These are phyloP conservation scores for Trichoderma sp. DNA, from an alignment of 2,329 filamentous ascomycete genomes.

Conservation along the genomic window DNA sequence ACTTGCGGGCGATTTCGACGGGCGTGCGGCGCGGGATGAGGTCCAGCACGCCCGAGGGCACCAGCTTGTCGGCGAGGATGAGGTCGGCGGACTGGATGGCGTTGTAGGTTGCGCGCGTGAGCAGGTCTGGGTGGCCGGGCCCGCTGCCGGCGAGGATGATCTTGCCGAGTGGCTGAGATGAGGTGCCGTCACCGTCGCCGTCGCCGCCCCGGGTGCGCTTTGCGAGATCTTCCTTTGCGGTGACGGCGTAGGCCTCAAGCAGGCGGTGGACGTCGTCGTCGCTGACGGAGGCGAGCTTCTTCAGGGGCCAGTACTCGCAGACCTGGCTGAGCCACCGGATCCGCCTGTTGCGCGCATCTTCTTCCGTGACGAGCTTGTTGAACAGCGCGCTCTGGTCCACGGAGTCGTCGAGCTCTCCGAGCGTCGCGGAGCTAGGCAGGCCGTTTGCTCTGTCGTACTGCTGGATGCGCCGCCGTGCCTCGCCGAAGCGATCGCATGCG, in stretches of 20 bases:
- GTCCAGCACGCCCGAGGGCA: constrained; percentile 81
- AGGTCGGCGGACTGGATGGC: constrained; percentile 76
- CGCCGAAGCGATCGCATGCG: constrained; percentile 78
- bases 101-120: constrained; percentile 80
- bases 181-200: constrained; percentile 30
- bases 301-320: constrained; percentile 97
- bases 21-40: constrained; percentile 88
- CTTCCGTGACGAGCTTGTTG: constrained; percentile 78
- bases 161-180: constrained; percentile 55
- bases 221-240: constrained; percentile 24
- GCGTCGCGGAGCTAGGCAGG: constrained; percentile 35
- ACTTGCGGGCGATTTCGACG: constrained; percentile 92
- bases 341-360: constrained; percentile 75
- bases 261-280: constrained; percentile 79
- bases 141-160: constrained; percentile 92
- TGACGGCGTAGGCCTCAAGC: constrained; percentile 68
- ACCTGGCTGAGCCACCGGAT: constrained; percentile 95
- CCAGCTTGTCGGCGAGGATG: constrained; percentile 84
- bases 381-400: constrained; percentile 78
- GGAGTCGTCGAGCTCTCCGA: constrained; percentile 58
- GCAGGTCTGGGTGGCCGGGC: constrained; percentile 87
- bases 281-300: constrained; percentile 75
- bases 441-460: constrained; percentile 75
- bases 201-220: constrained; percentile 8
- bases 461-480: constrained; percentile 69